Conservation (phyloP, 495 filamentous ascomycete genomes). For the Xylaria telfairii region DNA sequence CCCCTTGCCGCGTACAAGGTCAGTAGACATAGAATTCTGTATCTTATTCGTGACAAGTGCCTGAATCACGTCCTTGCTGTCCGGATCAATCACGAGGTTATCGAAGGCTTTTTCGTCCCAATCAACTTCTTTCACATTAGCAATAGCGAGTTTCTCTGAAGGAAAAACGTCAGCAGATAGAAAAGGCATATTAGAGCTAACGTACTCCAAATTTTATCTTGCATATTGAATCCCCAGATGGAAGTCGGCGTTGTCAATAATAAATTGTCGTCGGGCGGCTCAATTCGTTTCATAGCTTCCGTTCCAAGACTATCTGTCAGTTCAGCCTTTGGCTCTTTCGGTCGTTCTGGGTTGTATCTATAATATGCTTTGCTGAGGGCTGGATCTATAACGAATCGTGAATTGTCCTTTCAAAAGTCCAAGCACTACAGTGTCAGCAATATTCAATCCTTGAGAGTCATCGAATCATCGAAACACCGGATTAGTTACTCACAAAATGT, state of each 20-base stretch:
- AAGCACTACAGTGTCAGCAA: not conserved
- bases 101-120: slow-evolving; percentile 61
- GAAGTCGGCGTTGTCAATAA: not conserved
- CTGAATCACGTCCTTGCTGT: slow-evolving; percentile 56
- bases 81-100: slow-evolving; percentile 52
- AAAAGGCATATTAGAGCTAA: not conserved
- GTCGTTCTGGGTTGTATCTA: not conserved
- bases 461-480: not conserved
- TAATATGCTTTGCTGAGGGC: not conserved
- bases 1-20: too few species aligned
- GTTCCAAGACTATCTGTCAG: not conserved
- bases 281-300: not conserved
- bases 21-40: slow-evolving; percentile 36
- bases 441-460: not conserved
- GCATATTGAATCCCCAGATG: slow-evolving; percentile 4
- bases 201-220: not conserved
- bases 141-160: not conserved
- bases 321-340: not conserved
- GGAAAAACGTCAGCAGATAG: not conserved
- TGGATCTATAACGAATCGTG: not conserved
- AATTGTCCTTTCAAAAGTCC: not conserved
- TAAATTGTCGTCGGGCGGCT: not conserved
- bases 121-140: slow-evolving; percentile 33
- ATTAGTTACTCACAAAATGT: slow-evolving; percentile 28
- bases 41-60: slow-evolving; percentile 50